These are phyloP conservation scores for Pseudopyricularia cyperi DNA, from an alignment of 2,329 filamentous ascomycete species.

Conservation along the genomic window DNA sequence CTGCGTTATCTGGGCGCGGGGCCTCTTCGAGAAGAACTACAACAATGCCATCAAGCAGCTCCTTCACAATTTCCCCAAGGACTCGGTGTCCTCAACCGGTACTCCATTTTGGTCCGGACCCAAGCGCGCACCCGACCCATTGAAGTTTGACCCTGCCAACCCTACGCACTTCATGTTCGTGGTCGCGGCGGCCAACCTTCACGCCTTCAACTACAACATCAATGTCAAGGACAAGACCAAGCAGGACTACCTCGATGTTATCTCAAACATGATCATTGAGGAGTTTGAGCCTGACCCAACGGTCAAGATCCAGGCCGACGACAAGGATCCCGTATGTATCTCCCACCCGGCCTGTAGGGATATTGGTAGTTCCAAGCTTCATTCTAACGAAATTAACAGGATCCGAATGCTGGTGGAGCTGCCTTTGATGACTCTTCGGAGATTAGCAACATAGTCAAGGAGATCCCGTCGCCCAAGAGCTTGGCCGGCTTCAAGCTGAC, in stretches of 20 bases:
- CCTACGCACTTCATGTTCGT: slow-evolving; percentile 80
- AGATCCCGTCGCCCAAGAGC: slow-evolving; percentile 65
- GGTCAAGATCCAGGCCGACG: slow-evolving; percentile 94
- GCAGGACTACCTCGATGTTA: slow-evolving; percentile 61
- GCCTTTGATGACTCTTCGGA: slow-evolving; percentile 63
- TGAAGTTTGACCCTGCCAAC: slow-evolving; percentile 80
- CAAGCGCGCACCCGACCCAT: slow-evolving; percentile 84
- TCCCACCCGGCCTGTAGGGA: neutral
- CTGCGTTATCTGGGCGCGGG: slow-evolving; percentile 89
- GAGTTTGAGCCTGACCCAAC: slow-evolving; percentile 84
- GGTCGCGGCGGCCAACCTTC: slow-evolving; percentile 77
- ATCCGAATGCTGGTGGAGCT: slow-evolving; percentile 59
- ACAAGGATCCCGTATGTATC: slow-evolving; percentile 66
- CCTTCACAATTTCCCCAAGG: slow-evolving; percentile 93
- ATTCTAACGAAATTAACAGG: slow-evolving; percentile 28
- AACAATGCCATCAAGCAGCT: slow-evolving; percentile 94
- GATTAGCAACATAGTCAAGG: slow-evolving; percentile 56
- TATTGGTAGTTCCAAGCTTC: slow-evolving; percentile 1
- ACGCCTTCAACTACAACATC: slow-evolving; percentile 97
- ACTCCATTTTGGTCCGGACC: slow-evolving; percentile 96
- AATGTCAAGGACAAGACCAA: slow-evolving; percentile 65
- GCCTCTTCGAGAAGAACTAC: slow-evolving; percentile 92
- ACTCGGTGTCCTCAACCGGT: slow-evolving; percentile 75
- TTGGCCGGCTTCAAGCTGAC: slow-evolving; percentile 80
- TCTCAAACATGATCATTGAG: slow-evolving; percentile 88